A percentile compares a stretch with the other conserved stretches of the same genome.
Evolutionary conservation across 495 filamentous ascomycete genomes (phyloP).

Genomic region (Aspergillus nidulans): DNA sequence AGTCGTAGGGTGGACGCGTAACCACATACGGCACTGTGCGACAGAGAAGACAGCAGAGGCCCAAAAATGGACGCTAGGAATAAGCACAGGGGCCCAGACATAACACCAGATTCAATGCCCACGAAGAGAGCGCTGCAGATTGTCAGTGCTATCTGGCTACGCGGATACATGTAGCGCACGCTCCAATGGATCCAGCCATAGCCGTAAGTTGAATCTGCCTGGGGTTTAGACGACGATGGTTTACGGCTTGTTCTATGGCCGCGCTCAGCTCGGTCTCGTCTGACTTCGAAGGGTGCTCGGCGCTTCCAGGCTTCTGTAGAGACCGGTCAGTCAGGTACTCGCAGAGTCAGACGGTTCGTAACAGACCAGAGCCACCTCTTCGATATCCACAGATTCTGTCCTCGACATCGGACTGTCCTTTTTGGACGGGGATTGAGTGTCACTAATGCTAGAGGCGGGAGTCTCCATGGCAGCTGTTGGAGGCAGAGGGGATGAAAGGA

Average conservation of each 20-base stretch:
- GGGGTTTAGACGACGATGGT: not conserved
- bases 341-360: not conserved
- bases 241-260: not conserved
- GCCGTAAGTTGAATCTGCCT: constrained; percentile 2
- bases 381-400: not conserved
- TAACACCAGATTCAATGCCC: not conserved
- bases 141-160: not conserved
- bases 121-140: not conserved
- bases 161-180: not conserved
- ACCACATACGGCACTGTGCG: not conserved
- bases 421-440: not conserved
- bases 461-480: not conserved
- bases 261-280: not conserved
- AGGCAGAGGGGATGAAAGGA: not conserved
- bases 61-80: not conserved
- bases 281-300: not conserved
- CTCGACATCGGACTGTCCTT: not conserved
- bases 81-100: not conserved
- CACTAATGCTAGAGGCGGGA: not conserved
- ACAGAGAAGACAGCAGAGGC: not conserved
- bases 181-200: constrained; percentile 2
- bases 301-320: not conserved
- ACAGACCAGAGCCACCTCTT: not conserved
- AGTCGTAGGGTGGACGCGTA: not conserved
- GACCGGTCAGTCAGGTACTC: not conserved